These are phyloP conservation scores for Pseudocercospora vitis DNA, from an alignment of 2,329 filamentous ascomycete species.

Conservation along the genomic window DNA sequence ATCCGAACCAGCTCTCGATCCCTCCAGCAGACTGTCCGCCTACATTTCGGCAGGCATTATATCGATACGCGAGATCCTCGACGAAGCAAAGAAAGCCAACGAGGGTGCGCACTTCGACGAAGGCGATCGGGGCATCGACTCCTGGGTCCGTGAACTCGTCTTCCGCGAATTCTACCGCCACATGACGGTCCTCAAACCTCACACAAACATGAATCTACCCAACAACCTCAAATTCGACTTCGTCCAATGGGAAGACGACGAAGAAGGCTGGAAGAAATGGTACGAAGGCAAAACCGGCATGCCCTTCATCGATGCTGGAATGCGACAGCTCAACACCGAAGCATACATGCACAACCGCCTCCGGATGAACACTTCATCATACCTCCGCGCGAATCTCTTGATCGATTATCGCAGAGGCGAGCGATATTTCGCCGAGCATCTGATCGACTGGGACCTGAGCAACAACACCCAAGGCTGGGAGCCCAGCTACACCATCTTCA, in stretches of 20 bases:
- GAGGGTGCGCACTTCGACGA: constrained; percentile 46
- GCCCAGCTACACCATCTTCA: constrained; percentile 53
- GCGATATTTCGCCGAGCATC: constrained; percentile 52
- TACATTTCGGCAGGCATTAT: constrained; percentile 51
- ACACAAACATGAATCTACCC: constrained; percentile 52
- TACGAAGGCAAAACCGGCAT: constrained; percentile 49
- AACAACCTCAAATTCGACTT: constrained; percentile 55
- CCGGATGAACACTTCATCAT: constrained; percentile 52
- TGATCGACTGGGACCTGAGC: constrained; percentile 51
- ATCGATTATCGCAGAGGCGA: constrained; percentile 53
- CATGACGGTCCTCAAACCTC: constrained; percentile 48
- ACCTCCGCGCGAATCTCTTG: constrained; percentile 51
- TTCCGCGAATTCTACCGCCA: constrained; percentile 55
- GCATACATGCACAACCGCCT: constrained; percentile 55
- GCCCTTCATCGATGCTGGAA: constrained; percentile 54
- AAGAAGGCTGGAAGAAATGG: constrained; percentile 53
- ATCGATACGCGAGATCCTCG: constrained; percentile 48
- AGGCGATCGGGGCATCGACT: constrained; percentile 39
- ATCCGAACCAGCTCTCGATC: constrained; percentile 45
- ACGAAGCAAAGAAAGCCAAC: constrained; percentile 45
- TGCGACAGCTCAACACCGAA: constrained; percentile 52
- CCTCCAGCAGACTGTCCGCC: constrained; percentile 45
- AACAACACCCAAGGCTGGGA: constrained; percentile 57
- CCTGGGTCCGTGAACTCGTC: constrained; percentile 54
- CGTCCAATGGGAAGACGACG: constrained; percentile 53